Evolutionary conservation across 805 yeast genomes (phyloP).

Genomic region (Tetrapisispora nanseiensis): DNA sequence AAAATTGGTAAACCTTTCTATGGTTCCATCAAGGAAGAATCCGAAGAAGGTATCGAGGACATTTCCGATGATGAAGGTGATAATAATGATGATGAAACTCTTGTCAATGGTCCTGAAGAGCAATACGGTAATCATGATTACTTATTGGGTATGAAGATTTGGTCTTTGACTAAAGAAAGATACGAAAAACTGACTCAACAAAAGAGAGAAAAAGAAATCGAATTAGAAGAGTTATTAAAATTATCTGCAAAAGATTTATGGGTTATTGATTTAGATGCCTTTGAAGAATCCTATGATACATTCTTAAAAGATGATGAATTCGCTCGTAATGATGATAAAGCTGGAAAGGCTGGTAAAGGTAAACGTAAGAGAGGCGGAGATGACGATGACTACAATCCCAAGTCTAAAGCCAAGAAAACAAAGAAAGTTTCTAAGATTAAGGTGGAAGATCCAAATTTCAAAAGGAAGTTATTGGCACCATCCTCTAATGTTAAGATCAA

Average conservation of each 20-base stretch:
- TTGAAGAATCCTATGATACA: slow-evolving; percentile 53
- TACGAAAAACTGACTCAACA: slow-evolving; percentile 72
- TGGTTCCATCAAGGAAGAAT: slow-evolving; percentile 25
- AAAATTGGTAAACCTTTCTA: slow-evolving; percentile 57
- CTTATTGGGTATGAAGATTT: slow-evolving; percentile 81
- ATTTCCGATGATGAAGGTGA: slow-evolving; percentile 35
- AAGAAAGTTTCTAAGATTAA: slow-evolving; percentile 16
- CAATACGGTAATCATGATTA: slow-evolving; percentile 69
- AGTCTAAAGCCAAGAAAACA: slow-evolving; percentile 18
- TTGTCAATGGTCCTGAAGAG: slow-evolving; percentile 38
- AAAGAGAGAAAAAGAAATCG: slow-evolving; percentile 60
- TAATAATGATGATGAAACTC: slow-evolving; percentile 31
- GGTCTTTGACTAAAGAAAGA: slow-evolving; percentile 87
- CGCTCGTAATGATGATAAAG: slow-evolving; percentile 42
- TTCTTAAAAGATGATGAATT: slow-evolving; percentile 59
- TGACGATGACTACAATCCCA: slow-evolving; percentile 21
- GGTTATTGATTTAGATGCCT: slow-evolving; percentile 72
- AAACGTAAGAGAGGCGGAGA: slow-evolving; percentile 20
- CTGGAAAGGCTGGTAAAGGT: slow-evolving; percentile 32
- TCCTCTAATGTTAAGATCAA: slow-evolving; percentile 18
- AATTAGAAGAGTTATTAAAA: slow-evolving; percentile 54
- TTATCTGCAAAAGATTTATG: slow-evolving; percentile 81
- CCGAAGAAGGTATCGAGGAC: slow-evolving; percentile 28
- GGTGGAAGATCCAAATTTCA: slow-evolving; percentile 20
- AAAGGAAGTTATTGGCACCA: slow-evolving; percentile 22